These are phyloP conservation scores for Globisporangium apiculatum DNA, from an alignment of 352 stramenopile species.

Conservation along the genomic window DNA sequence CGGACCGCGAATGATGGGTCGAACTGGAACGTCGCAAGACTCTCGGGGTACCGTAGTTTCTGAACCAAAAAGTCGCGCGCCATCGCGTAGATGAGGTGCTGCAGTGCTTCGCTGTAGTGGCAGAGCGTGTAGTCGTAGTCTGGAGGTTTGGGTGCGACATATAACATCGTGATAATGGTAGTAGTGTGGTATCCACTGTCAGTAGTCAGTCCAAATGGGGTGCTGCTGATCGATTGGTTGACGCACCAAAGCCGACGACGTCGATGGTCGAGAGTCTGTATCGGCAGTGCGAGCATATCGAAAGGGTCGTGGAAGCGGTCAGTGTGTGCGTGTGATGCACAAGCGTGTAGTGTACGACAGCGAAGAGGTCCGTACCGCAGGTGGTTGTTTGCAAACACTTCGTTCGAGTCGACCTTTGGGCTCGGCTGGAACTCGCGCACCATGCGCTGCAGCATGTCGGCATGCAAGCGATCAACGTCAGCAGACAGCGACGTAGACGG, in stretches of 20 bases:
- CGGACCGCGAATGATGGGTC: constrained; percentile 90
- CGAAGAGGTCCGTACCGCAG: constrained; percentile 22
- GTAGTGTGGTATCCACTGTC: too few species aligned
- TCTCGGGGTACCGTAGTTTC: constrained; percentile 79
- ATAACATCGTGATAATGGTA: too few species aligned
- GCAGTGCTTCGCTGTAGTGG: constrained; percentile 88
- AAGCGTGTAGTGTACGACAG: not conserved
- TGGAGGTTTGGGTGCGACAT: constrained; percentile 11
- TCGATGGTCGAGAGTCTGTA: constrained; percentile 54
- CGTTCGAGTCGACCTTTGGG: constrained; percentile 30
- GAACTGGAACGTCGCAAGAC: constrained; percentile 72
- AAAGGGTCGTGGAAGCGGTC: not conserved
- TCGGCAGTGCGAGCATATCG: not conserved
- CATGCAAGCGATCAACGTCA: too few species aligned
- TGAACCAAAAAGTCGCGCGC: constrained; percentile 81
- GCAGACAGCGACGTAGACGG: too few species aligned
- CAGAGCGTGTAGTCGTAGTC: constrained; percentile 95
- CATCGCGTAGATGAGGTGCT: constrained; percentile 92
- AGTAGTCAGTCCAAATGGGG: too few species aligned
- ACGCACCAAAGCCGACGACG: constrained; percentile 60
- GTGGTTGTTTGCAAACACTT: constrained; percentile 75
- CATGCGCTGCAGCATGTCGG: constrained; percentile 17
- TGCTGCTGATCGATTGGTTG: too few species aligned
- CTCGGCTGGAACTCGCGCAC: constrained; percentile 38
- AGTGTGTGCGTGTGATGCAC: not conserved